phyloP scores from a whole-genome alignment of 306 rosid species.

The Vigna trinervia region DNA sequence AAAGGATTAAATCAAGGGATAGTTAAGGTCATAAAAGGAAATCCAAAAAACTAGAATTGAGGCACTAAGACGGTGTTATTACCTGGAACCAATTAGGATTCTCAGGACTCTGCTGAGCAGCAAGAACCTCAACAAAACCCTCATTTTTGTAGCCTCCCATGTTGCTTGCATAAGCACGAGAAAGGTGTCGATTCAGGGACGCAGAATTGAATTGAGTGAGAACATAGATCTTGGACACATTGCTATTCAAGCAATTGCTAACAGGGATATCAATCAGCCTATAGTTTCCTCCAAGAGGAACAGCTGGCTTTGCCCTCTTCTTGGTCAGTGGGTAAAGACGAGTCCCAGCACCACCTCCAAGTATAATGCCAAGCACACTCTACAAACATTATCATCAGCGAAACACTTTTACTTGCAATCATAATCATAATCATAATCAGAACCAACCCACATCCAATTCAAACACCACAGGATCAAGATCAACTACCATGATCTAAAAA shows the following conservation, averaged over 20 bases:
- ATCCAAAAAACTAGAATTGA: slow-evolving; percentile 9
- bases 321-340: slow-evolving; percentile 92
- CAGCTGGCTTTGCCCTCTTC: slow-evolving; percentile 99
- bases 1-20: slow-evolving; percentile 11
- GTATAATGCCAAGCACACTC: slow-evolving; percentile 96
- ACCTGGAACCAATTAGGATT: slow-evolving; percentile 99
- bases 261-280: slow-evolving; percentile 97
- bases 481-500: neutral
- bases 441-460: slow-evolving; percentile 23
- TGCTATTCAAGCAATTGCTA: slow-evolving; percentile 95
- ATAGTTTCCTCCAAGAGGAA: slow-evolving; percentile 96
- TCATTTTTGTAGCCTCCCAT: slow-evolving; percentile 97
- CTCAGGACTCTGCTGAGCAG: slow-evolving; percentile 99
- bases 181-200: slow-evolving; percentile 93
- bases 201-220: slow-evolving; percentile 98
- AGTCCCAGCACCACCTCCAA: slow-evolving; percentile 99
- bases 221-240: slow-evolving; percentile 90
- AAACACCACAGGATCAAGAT: neutral
- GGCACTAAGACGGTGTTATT: slow-evolving; percentile 7
- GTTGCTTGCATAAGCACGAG: slow-evolving; percentile 96
- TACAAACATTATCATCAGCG: slow-evolving; percentile 33
- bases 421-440: neutral
- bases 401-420: slow-evolving; percentile 15
- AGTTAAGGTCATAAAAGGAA: slow-evolving; percentile 1
- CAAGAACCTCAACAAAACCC: slow-evolving; percentile 98